Evolutionary conservation across 2,329 filamentous ascomycete genomes (phyloP), one percentile per base, ranked within the genome.

Genomic region (Colletotrichum magnum): DNA sequence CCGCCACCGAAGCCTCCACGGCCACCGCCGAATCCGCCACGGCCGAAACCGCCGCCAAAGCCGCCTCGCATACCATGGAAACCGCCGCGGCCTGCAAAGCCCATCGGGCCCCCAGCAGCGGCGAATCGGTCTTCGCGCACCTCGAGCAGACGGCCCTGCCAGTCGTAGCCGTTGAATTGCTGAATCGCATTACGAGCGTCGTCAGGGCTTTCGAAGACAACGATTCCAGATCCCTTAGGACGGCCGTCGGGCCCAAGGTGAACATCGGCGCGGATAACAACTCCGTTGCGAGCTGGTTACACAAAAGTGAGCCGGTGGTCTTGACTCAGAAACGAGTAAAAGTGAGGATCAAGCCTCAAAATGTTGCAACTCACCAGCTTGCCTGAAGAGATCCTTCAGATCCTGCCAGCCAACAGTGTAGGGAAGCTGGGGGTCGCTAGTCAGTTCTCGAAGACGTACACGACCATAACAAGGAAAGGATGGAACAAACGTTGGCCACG

Each of bases 341-440:
- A n/a, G 10, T 15, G 13, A 43, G 41, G 13, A 15, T 13, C 13
- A 15, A n/a, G 41, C 41, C 13, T 15, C 16, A 43, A 43, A n/a
- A 43, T 9, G 4, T 13, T n/a, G 12, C 12, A 58, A 87, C 94
- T 88, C 87, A 97, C 95, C 94, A 84, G 96, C 95, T 88, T 98
- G 95, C 78, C 96, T 93, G 88, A 99, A 99, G 74, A 99, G 88
- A 82, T 99, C 96, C 85, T 99, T 99, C 75, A 99, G 86, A 82
- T 99, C 96, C 84, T 99, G 96, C 96, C 96, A 99, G 80, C 96
- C 96, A 76, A 97, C 94, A 73, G 94, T 97, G 85, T 95, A 99
- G 21, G 96, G 96, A 75, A 99, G 93, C 96, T 99, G 83, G 50
- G 53, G 9, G 3, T 16, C 48, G 48, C 76, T 73, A 62, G 74